phyloP scores from a whole-genome alignment of 192 early-diverging fungal species.

The Phycomyces blakesleeanus region DNA sequence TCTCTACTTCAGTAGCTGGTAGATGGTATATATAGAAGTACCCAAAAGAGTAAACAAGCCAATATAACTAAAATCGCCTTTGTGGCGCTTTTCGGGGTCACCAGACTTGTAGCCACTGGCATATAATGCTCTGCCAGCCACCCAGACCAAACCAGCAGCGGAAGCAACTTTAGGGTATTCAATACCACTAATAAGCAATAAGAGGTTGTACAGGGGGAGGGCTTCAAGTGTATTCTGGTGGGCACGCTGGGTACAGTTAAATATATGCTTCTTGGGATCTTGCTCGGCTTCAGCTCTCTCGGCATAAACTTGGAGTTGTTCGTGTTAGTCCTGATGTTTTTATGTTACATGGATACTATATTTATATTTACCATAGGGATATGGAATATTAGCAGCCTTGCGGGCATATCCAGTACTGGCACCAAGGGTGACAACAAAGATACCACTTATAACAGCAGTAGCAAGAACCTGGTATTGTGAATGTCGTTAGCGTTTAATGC shows the following conservation, averaged over 20 bases:
- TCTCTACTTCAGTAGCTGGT: conserved; percentile 3
- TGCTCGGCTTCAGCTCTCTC: conserved; percentile 55
- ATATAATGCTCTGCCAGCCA: conserved; percentile 47
- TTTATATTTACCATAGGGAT: conserved; percentile 66
- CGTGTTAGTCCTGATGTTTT: too few species aligned
- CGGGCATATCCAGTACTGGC: conserved; percentile 50
- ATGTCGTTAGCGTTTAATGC: conserved; percentile 13
- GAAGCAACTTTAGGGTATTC: conserved; percentile 52
- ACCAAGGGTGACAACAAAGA: conserved; percentile 1
- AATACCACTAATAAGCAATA: conserved; percentile 51
- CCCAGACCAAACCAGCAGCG: conserved; percentile 48
- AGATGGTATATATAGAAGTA: conserved; percentile 34
- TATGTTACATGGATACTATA: too few species aligned
- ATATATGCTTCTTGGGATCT: conserved; percentile 60
- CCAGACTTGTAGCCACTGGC: conserved; percentile 55
- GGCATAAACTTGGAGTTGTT: conserved; percentile 46
- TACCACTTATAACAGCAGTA: neutral
- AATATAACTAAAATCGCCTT: conserved; percentile 48
- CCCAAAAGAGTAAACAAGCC: conserved; percentile 46
- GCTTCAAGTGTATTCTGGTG: conserved; percentile 68
- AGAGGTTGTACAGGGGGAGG: conserved; percentile 50
- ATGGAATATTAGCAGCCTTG: conserved; percentile 57
- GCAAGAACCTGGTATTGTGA: conserved; percentile 4
- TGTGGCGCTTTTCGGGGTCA: conserved; percentile 52
- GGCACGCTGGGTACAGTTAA: conserved; percentile 69